Evolutionary conservation across 1,284 basidiomycete genomes (phyloP).

Genomic region (Naganishia albida): DNA sequence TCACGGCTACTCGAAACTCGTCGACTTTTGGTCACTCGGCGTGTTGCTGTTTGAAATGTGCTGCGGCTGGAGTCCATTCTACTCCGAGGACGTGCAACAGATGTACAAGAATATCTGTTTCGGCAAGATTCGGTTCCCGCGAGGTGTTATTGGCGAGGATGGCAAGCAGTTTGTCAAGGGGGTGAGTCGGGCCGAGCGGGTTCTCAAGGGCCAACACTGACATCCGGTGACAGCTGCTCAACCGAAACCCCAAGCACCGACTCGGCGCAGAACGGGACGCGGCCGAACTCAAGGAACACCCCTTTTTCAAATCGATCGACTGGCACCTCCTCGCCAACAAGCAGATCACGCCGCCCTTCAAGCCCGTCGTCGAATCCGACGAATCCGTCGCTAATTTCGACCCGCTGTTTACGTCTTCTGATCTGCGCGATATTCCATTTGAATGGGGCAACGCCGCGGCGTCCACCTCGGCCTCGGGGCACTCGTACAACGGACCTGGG

Average conservation of each 20-base stretch:
- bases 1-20: slow-evolving; percentile 96
- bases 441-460: slow-evolving; percentile 57
- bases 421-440: slow-evolving; percentile 67
- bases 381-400: slow-evolving; percentile 98
- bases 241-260: slow-evolving; percentile 95
- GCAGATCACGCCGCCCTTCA: slow-evolving; percentile 95
- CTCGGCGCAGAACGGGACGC: slow-evolving; percentile 88
- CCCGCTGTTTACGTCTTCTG: slow-evolving; percentile 90
- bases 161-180: slow-evolving; percentile 99
- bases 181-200: slow-evolving; percentile 60
- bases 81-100: slow-evolving; percentile 98
- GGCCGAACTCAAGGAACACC: slow-evolving; percentile 91
- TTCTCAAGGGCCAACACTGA: background rate
- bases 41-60: slow-evolving; percentile 96
- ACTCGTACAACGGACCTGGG: slow-evolving; percentile 52
- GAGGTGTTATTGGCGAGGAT: slow-evolving; percentile 94
- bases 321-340: slow-evolving; percentile 83
- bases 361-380: slow-evolving; percentile 96
- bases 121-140: slow-evolving; percentile 98
- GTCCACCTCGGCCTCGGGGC: slow-evolving; percentile 51
- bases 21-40: slow-evolving; percentile 97
- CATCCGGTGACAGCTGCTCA: slow-evolving; percentile 69
- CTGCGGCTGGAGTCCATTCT: slow-evolving; percentile 99
- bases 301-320: slow-evolving; percentile 91
- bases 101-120: slow-evolving; percentile 99